Evolutionary conservation across 2,329 filamentous ascomycete genomes (phyloP), one percentile per base, ranked within the genome.

Genomic region (Colletotrichum ledebouriae): DNA sequence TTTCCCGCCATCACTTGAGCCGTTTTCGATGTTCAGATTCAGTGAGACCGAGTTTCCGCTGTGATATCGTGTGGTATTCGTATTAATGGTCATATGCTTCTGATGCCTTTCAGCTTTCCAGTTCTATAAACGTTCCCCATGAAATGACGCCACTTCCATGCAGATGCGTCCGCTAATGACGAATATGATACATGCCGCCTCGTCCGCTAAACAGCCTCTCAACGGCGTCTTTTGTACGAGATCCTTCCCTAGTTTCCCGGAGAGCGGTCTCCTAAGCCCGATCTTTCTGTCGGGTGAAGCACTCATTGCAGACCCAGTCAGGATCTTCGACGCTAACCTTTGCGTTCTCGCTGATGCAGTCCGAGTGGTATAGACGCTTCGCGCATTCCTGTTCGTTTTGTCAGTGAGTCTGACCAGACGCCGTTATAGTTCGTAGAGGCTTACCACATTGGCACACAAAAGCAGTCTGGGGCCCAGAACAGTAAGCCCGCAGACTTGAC

Each of bases 361-460:
- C 76, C 34, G 78, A 78, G 71, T 88, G 86, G 64, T 86, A 87
- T 1, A 86, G 72, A 3, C 84, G 81, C 7, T 74, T 77, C 5
- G 73, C 63, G 68, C 84, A 86, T 47, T 73, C 64, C 84, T 87
- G 44, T 65, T 56, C 41, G 42, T 50, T 41, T 6, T 13, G 50
- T 42, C 63, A 70, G n/a, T 29, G n/a, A 34, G 29, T 29, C 6
- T 29, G 29, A 29, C 29, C 3, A 17, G 25, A 25, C 3, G 6
- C 25, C 17, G 29, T 37, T n/a, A 5, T 29, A 33, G 25, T 29
- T 29, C 37, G 37, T 3, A 70, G 59, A 20, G 13, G 12, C 80
- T 76, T 74, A 87, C 85, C 77, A 82, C 79, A 70, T 86, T 86
- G 4, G 80, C 77, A 73, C 86, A 88, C 29, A 86, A 74, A 34